Percentiles rank a stretch among this genome's conserved stretches.
Conservation (phyloP, 192 early-diverging fungal genomes). For the Linnemannia exigua region DNA sequence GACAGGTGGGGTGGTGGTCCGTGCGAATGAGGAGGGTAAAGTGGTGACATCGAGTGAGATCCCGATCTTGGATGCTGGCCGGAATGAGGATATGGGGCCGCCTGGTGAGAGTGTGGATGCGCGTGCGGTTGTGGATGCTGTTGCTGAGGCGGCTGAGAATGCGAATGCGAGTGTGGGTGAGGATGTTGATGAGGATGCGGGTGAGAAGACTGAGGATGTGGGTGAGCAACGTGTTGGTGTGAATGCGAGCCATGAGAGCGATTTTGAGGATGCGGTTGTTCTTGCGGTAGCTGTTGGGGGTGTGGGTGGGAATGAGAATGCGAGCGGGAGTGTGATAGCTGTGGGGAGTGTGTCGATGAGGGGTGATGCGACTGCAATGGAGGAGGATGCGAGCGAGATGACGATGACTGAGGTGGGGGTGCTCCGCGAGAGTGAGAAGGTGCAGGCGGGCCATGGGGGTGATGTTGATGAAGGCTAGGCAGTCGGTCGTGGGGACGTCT, state of each 20-base stretch:
- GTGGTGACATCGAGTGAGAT: background rate
- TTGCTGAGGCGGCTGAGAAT: background rate
- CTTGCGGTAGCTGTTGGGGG: background rate
- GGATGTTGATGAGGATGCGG: background rate
- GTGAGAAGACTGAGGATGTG: background rate
- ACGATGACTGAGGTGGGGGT: background rate
- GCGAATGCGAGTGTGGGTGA: background rate
- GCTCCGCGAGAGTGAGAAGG: conserved; percentile 10
- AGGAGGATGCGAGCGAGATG: background rate
- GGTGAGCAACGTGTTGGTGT: background rate
- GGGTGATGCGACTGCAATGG: background rate
- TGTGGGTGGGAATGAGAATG: conserved; percentile 15
- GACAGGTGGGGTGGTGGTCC: conserved; percentile 1
- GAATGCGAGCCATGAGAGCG: background rate
- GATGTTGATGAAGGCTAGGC: conserved; percentile 1
- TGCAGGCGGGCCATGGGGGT: background rate
- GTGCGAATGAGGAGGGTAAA: conserved; percentile 8
- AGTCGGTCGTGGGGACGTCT: conserved; percentile 3
- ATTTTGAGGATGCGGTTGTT: conserved; percentile 12
- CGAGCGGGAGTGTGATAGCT: conserved; percentile 1
- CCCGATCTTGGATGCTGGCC: background rate
- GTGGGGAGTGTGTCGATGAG: background rate
- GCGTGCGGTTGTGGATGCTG: background rate
- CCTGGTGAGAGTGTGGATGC: background rate
- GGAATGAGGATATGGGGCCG: background rate